Conservation (phyloP, 2,329 filamentous ascomycete genomes). For the Ploettnerulaceae sp. region DNA sequence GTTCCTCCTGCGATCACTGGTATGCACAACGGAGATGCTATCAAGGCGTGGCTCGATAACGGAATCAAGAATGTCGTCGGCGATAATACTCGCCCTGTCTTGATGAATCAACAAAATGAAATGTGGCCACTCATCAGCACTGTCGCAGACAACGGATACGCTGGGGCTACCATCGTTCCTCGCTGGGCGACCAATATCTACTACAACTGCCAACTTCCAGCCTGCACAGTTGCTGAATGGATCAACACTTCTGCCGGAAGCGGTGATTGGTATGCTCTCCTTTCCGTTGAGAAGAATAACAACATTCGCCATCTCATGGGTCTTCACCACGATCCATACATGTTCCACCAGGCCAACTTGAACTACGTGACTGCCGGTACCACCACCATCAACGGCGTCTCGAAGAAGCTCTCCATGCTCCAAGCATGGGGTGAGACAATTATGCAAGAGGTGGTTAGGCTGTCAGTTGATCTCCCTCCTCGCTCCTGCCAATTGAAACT, state of each 20-base stretch:
- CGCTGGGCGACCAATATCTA: conserved; percentile 60
- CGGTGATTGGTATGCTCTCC: conserved; percentile 49
- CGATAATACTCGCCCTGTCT: conserved; percentile 53
- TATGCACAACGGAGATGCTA: conserved; percentile 58
- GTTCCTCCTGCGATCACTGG: conserved; percentile 61
- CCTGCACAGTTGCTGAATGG: conserved; percentile 56
- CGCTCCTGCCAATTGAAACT: too few relatives aligned
- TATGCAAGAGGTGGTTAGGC: conserved; percentile 25
- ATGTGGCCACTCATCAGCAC: conserved; percentile 54
- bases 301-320: conserved; percentile 53
- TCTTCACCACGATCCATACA: conserved; percentile 37
- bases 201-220: conserved; percentile 56
- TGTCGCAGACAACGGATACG: conserved; percentile 47
- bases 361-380: conserved; percentile 43
- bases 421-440: conserved; percentile 33
- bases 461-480: conserved; percentile 8
- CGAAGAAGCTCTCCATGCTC: conserved; percentile 25
- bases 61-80: conserved; percentile 58
- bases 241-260: conserved; percentile 51
- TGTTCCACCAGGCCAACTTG: conserved; percentile 58
- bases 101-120: conserved; percentile 42
- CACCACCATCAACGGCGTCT: conserved; percentile 28
- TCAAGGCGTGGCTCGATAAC: conserved; percentile 53
- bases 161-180: conserved; percentile 51
- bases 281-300: conserved; percentile 46